These are phyloP conservation scores for Penicillium sp. DNA, from an alignment of 2,329 filamentous ascomycete species.

Conservation along the genomic window DNA sequence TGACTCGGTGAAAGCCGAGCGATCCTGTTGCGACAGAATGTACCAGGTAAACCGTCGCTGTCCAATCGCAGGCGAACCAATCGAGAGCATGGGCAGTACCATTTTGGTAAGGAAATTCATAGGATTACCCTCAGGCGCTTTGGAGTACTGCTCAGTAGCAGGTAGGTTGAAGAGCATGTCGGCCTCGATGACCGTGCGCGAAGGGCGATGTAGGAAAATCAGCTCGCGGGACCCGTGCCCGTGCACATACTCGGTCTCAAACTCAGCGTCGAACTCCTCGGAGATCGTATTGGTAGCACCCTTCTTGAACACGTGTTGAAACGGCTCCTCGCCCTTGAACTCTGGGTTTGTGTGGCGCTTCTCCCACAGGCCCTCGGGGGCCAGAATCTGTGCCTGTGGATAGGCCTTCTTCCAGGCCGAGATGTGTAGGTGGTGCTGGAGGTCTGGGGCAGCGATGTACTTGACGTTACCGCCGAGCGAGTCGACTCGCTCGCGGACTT, in stretches of 20 bases:
- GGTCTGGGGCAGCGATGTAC: constrained; percentile 83
- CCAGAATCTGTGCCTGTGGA: constrained; percentile 74
- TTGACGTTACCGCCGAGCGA: constrained; percentile 63
- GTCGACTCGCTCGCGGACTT: constrained; percentile 61
- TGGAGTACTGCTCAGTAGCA: constrained; percentile 74
- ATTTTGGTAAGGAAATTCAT: constrained; percentile 59
- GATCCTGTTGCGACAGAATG: constrained; percentile 56
- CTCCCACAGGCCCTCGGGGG: constrained; percentile 74
- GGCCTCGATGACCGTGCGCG: constrained; percentile 75
- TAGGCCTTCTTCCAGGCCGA: constrained; percentile 77
- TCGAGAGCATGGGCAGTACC: constrained; percentile 54
- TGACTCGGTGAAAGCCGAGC: constrained; percentile 65
- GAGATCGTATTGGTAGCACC: constrained; percentile 56
- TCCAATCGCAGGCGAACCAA: constrained; percentile 60
- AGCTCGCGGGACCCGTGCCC: constrained; percentile 80
- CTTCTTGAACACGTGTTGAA: constrained; percentile 63
- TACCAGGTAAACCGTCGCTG: constrained; percentile 85
- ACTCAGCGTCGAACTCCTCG: constrained; percentile 78
- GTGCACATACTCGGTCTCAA: constrained; percentile 78
- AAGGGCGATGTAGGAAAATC: constrained; percentile 78
- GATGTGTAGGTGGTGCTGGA: constrained; percentile 93
- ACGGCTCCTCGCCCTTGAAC: constrained; percentile 52
- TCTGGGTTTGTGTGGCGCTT: constrained; percentile 63
- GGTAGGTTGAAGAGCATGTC: constrained; percentile 92
- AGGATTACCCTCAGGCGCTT: constrained; percentile 50